Evolutionary conservation across 2,329 filamentous ascomycete species (phyloP).

Genomic region (Aspergillus chevalieri): DNA sequence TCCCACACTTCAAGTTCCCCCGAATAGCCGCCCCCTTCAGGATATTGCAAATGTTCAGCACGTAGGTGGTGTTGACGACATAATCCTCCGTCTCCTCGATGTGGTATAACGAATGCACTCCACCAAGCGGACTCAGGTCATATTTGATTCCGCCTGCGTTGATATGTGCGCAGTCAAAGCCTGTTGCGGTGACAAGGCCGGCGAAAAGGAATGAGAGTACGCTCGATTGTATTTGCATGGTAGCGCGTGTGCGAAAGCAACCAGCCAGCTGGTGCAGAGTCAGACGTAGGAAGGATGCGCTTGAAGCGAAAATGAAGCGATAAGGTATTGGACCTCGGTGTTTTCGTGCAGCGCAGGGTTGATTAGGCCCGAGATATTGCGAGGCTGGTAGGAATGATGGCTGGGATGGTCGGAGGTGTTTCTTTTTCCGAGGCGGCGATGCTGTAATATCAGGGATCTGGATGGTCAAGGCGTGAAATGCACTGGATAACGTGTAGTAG

Average conservation of each 20-base stretch:
- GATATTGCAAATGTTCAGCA: constrained; percentile 30
- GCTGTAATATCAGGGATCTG: not conserved
- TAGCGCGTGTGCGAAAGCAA: constrained; percentile 1
- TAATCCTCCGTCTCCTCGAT: constrained; percentile 20
- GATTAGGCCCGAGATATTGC: not conserved
- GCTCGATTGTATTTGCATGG: constrained; percentile 29
- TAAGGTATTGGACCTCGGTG: no score
- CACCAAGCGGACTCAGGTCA: constrained; percentile 32
- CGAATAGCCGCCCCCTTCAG: constrained; percentile 22
- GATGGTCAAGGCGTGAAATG: not conserved
- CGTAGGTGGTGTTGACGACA: constrained; percentile 32
- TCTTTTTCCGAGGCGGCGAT: not conserved
- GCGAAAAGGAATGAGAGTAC: constrained; percentile 22
- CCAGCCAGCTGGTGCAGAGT: not conserved
- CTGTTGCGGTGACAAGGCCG: constrained; percentile 22
- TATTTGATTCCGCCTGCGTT: constrained; percentile 32
- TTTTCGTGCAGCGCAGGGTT: not conserved
- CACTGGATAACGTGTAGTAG: not conserved
- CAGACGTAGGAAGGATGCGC: not conserved
- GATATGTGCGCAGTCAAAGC: constrained; percentile 35
- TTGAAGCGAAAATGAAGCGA: not conserved
- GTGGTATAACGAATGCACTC: constrained; percentile 32
- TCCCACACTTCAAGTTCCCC: constrained; percentile 24
- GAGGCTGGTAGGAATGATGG: not conserved
- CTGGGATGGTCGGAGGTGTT: not conserved